Evolutionary conservation across 2,329 filamentous ascomycete genomes (phyloP).

Genomic region (Ilyonectria robusta): DNA sequence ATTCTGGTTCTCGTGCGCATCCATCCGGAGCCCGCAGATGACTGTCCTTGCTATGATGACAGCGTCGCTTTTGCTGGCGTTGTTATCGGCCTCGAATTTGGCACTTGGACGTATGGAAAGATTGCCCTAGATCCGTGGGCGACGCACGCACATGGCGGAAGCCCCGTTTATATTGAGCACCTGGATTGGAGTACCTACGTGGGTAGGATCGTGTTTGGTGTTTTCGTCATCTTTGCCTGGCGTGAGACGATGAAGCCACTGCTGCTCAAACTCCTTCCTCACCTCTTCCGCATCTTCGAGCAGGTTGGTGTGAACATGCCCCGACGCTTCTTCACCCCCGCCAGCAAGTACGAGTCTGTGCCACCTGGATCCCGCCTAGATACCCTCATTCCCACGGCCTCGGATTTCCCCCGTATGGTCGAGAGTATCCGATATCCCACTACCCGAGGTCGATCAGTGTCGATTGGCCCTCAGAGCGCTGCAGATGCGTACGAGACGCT

Average conservation of each 20-base stretch:
- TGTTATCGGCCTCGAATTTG: conserved; percentile 85
- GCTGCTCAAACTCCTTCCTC: conserved; percentile 83
- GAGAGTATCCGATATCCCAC: conserved; percentile 84
- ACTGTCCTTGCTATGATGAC: conserved; percentile 97
- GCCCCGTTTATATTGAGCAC: conserved; percentile 75
- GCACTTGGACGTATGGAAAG: conserved; percentile 84
- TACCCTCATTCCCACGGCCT: conserved; percentile 91
- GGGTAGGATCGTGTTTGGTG: conserved; percentile 81
- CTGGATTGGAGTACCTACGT: conserved; percentile 77
- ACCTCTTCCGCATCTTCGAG: conserved; percentile 89
- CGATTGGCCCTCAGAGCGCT: conserved; percentile 93
- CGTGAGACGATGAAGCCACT: conserved; percentile 89
- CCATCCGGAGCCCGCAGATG: conserved; percentile 95
- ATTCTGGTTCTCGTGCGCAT: conserved; percentile 86
- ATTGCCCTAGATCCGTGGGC: conserved; percentile 63
- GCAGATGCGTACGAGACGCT: conserved; percentile 97
- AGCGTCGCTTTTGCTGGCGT: conserved; percentile 94
- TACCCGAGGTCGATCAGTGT: conserved; percentile 82
- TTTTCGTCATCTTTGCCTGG: conserved; percentile 90
- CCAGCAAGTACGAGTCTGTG: conserved; percentile 90
- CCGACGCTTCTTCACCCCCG: conserved; percentile 90
- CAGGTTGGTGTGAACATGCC: conserved; percentile 84
- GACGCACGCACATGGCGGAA: conserved; percentile 60
- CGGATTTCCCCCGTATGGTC: conserved; percentile 86
- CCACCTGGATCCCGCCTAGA: conserved; percentile 78